Conservation (phyloP, 2,329 filamentous ascomycete genomes). For the Hypoxylon sp. region DNA sequence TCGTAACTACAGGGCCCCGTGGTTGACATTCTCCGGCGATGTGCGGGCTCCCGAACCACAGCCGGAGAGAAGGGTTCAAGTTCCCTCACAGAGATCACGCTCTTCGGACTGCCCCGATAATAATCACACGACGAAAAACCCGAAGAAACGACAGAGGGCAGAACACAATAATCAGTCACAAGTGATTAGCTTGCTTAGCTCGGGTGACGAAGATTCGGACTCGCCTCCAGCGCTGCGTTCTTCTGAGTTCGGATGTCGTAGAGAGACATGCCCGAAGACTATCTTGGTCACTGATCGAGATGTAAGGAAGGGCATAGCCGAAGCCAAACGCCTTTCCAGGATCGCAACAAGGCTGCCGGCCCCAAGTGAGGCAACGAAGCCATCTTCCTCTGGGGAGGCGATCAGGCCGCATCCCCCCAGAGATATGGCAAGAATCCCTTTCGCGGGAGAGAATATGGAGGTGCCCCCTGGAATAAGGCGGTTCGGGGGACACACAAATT, state of each 20-base stretch:
- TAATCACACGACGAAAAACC: neutral
- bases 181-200: constrained; percentile 3
- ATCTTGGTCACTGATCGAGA: neutral
- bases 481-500: constrained; percentile 10
- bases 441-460: neutral
- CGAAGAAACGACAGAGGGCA: neutral
- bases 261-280: neutral
- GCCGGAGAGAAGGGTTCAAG: neutral
- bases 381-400: neutral
- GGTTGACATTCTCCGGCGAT: constrained; percentile 3
- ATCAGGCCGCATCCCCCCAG: neutral
- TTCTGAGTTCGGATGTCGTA: neutral
- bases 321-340: constrained; percentile 1
- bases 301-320: neutral
- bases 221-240: neutral
- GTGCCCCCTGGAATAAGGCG: neutral
- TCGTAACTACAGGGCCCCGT: no score
- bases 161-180: neutral
- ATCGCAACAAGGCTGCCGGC: neutral
- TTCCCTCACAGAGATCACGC: neutral
- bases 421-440: neutral
- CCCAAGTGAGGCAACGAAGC: neutral
- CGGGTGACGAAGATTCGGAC: neutral
- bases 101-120: neutral
- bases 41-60: neutral